phyloP scores from a whole-genome alignment of 106 monocot genomes.

The Cymbidium sinense region DNA sequence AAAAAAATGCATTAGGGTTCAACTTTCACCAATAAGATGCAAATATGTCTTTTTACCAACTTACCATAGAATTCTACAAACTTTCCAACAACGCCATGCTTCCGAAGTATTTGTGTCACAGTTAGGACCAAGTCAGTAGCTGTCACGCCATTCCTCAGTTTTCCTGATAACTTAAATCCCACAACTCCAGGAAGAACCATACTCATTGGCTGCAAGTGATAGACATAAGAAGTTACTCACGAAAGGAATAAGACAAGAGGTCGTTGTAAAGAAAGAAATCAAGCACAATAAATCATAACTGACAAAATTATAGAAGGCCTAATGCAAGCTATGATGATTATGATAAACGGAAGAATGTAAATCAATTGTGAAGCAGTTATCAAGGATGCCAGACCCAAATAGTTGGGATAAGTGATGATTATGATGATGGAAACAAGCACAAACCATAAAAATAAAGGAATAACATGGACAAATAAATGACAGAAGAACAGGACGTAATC shows the following conservation, averaged over 20 bases:
- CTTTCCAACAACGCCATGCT: slow-evolving; percentile 93
- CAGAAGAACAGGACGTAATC: too few relatives aligned
- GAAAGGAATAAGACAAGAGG: too few relatives aligned
- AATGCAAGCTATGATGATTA: too few relatives aligned
- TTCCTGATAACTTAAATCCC: slow-evolving; percentile 77
- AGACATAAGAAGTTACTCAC: not conserved
- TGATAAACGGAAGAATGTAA: too few relatives aligned
- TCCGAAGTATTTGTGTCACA: slow-evolving; percentile 82
- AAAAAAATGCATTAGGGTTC: not conserved
- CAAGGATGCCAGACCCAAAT: too few relatives aligned
- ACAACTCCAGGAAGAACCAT: slow-evolving; percentile 95
- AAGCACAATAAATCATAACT: not conserved
- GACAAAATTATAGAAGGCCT: too few relatives aligned
- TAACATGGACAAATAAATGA: too few relatives aligned
- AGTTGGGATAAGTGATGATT: too few relatives aligned
- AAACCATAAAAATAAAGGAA: too few relatives aligned
- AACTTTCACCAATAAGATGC: slow-evolving; percentile 1
- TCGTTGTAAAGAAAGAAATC: not conserved
- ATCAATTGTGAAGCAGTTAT: too few relatives aligned
- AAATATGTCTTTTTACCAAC: slow-evolving; percentile 37
- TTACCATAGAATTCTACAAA: slow-evolving; percentile 96
- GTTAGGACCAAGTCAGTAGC: slow-evolving; percentile 89
- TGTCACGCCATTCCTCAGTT: slow-evolving; percentile 73
- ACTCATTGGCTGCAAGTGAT: slow-evolving; percentile 79
- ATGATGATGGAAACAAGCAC: too few relatives aligned